Evolutionary conservation across 1,284 basidiomycete genomes (phyloP), one percentile per base, ranked within the genome.

Genomic region (Cystobasidium slooffiae): DNA sequence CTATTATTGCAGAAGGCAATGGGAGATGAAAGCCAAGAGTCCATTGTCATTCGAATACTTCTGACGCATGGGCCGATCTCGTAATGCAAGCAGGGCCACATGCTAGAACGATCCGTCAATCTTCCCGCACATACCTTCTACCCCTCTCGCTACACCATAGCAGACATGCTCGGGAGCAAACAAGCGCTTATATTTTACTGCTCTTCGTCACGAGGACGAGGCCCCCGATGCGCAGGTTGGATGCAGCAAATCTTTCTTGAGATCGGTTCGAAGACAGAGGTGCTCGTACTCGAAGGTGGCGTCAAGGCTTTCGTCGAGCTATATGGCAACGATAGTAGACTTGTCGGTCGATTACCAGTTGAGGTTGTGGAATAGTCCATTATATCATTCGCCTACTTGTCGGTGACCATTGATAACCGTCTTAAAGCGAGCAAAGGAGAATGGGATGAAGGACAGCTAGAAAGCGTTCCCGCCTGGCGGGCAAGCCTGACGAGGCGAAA

Each of bases 321-420:
- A 39, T 67, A 52, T 52, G 51, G 51, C n/a, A 24, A 67, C 49
- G 65, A 52, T 24, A 46, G 46, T 39, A 41, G 81, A 10, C 83
- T 89, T 18, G 82, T 94, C 53, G 90, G 93, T 46, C 87, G 85
- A 72, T 83, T 97, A 65, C 84, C 86, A 22, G 84, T 87, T 56
- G 93, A 94, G 75, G 92, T 94, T 76, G 86, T 91, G 52, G 86
- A 91, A 67, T 86, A 93, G 69, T 89, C 6, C 58, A 61, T 61
- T 39, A 44, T 41, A 22, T 22, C 31, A 39, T 8, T 61, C 58
- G 6, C 31, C 4, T 61, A 9, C 43, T 61, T 39, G n/a, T 61
- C 31, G n/a, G 3, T 1, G 12, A 53, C 52, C 52, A 53, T 6
- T 53, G 52, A 53, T 53, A 12, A 53, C 4, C 52, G 52, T 6